Evolutionary conservation across 2,329 filamentous ascomycete species (phyloP).

Genomic region (Exophiala mesophila): DNA sequence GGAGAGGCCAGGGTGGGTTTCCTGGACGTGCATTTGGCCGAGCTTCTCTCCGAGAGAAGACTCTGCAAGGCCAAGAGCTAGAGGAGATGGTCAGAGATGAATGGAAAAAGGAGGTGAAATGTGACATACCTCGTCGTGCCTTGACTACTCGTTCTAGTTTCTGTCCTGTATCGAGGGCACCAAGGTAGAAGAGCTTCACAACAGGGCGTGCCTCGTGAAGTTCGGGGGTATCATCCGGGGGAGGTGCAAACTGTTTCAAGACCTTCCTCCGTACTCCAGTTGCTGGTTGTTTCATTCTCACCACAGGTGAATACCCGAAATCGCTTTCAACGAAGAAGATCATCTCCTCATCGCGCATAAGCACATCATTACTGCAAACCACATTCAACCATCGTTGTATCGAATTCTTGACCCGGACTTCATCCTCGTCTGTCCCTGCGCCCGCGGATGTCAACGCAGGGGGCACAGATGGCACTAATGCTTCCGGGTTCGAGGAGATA

Average conservation of each 20-base stretch:
- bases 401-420: conserved; percentile 77
- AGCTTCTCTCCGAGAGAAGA: conserved; percentile 91
- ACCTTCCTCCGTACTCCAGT: conserved; percentile 93
- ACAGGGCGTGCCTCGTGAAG: conserved; percentile 81
- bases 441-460: conserved; percentile 92
- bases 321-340: conserved; percentile 98
- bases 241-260: conserved; percentile 95
- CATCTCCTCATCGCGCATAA: conserved; percentile 96
- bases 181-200: conserved; percentile 93
- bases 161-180: conserved; percentile 93
- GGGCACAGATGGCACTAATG: conserved; percentile 87
- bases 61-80: conserved; percentile 85
- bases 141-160: conserved; percentile 95
- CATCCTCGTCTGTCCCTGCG: conserved; percentile 93
- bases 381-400: conserved; percentile 95
- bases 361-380: conserved; percentile 83
- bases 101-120: conserved; percentile 1
- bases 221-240: conserved; percentile 94
- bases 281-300: conserved; percentile 92
- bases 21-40: conserved; percentile 78
- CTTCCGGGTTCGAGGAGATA: conserved; percentile 95
- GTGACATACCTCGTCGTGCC: conserved; percentile 70
- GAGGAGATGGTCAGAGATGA: conserved; percentile 9
- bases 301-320: conserved; percentile 93
- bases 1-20: conserved; percentile 79